Evolutionary conservation across 108 stramenopile species (phyloP).

Genomic region (Aureococcus anophagefferens): DNA sequence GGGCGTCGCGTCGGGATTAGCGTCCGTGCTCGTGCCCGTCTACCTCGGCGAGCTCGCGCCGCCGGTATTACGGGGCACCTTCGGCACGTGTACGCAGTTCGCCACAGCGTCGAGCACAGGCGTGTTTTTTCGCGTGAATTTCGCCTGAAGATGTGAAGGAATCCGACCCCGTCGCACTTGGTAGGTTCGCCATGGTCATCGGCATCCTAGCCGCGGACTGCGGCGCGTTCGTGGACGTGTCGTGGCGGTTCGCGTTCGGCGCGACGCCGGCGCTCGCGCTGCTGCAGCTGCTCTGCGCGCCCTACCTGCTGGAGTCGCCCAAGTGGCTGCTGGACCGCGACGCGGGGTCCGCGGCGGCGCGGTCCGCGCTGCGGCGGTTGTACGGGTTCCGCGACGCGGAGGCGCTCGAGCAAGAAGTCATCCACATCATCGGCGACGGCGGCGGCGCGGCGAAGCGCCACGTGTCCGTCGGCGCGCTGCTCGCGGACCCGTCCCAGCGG

Average conservation of each 20-base stretch:
- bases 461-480: conserved; percentile 1
- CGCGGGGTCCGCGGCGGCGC: too few relatives aligned
- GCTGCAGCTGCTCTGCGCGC: background rate
- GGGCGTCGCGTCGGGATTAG: conserved; percentile 78
- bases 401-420: background rate
- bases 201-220: conserved; percentile 77
- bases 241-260: conserved; percentile 62
- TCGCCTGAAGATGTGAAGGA: too few relatives aligned
- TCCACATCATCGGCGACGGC: background rate
- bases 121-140: too few relatives aligned
- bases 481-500: conserved; percentile 54
- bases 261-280: conserved; percentile 58
- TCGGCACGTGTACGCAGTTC: conserved; percentile 94
- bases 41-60: conserved; percentile 90
- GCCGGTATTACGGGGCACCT: conserved; percentile 77
- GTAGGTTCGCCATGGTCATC: conserved; percentile 78
- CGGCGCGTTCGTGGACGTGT: conserved; percentile 68
- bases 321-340: too few relatives aligned
- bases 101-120: too few relatives aligned
- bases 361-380: too few relatives aligned
- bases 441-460: background rate
- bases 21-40: conserved; percentile 79
- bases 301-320: too few relatives aligned
- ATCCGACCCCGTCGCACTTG: too few relatives aligned
- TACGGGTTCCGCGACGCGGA: too few relatives aligned